Evolutionary conservation across 2,329 filamentous ascomycete genomes (phyloP), one percentile per base, ranked within the genome.

Genomic region (Trichophyton benhamiae): DNA sequence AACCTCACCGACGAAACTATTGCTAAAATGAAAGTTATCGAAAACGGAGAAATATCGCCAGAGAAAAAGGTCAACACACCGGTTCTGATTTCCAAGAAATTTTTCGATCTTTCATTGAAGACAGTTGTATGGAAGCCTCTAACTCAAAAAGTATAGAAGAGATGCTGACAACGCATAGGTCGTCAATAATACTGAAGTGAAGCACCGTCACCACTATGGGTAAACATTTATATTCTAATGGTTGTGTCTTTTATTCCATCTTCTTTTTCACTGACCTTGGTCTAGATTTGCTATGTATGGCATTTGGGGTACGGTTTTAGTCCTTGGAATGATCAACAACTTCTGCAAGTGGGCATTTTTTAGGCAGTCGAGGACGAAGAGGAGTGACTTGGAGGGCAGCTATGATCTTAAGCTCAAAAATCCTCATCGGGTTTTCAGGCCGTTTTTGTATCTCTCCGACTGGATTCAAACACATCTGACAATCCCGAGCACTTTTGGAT

Each of bases 171-270:
- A 2, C 8, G n/a, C 5, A n/a, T 30, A 53, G 49, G 25, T 30
- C n/a, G 49, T 53, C 6, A 72, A 69, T 69, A 64, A 69, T 60
- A 71, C 67, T 44, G 70, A 71, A 53, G 66, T 63, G 27, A 72
- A 73, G 69, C 68, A 68, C 1, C 72, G 75, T 64, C 68, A 71
- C 65, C 66, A 68, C 64, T 75, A 72, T 62, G 72, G 74, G 74
- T 76, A 67, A 59, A 71, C 63, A 53, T 58, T 17, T 9, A 17
- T 20, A 36, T 53, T 42, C 15, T 13, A 41, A 46, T 41, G 3
- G n/a, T 20, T 22, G 13, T n/a, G 15, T 15, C 9, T 42, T 44
- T n/a, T 53, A 27, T 59, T 11, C 22, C 41, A 7, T 20, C 3
- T 48, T 49, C 3, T 49, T n/a, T 25, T 17, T 22, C 11, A 41